Base-by-base conservation (phyloP, 371 early-diverging fungal species). In the Zychaea mexicana region DNA sequence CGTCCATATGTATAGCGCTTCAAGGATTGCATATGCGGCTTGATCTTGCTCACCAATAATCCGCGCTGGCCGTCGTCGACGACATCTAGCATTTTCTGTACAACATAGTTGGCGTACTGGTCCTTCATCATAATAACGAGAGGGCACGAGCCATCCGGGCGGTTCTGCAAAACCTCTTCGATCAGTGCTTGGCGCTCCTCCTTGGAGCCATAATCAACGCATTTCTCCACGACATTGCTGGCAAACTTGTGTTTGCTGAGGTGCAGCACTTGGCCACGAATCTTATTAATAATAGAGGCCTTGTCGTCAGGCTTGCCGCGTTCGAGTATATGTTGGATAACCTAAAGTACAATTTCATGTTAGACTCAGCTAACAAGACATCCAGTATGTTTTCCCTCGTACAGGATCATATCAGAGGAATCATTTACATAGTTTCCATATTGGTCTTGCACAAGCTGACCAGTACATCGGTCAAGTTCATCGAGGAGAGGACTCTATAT, bases 41-140 rank as follows among this genome's bases (percentile, higher is more conserved):
- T 91, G 77, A 98, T 94, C 80, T 90, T 91, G 65, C 81, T 76
- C n/a, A 98, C 83, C 17, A 98, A 82, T 22, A 92, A 62, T 47
- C 93, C 93, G 27, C 92, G 86, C 78, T 97, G 95, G 30, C 89
- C 88, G 27, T 90, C 94, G 65, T 93, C 93, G 4, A 94, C 95
- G 49, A 97, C 95, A 73, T 99, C 99, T 60, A 98, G 83, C 94
- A 99, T 96, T 74, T 98, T 97, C 75, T 99, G 99, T 36, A 99
- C 96, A 15, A 99, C 99, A 79, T 99, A 99, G 79, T 99, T 99
- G 59, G 99, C 99, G 78, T 95, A 99, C 84, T 98, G 99, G 83
- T 99, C 99, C 77, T 94, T 96, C 96, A 99, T 98, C 94, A 96
- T 95, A 15, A 89, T 77, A 55, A 97, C 88, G 68, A 96, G 74